These are phyloP conservation scores for Urtica urens DNA, from an alignment of 306 rosid species.

Conservation along the genomic window DNA sequence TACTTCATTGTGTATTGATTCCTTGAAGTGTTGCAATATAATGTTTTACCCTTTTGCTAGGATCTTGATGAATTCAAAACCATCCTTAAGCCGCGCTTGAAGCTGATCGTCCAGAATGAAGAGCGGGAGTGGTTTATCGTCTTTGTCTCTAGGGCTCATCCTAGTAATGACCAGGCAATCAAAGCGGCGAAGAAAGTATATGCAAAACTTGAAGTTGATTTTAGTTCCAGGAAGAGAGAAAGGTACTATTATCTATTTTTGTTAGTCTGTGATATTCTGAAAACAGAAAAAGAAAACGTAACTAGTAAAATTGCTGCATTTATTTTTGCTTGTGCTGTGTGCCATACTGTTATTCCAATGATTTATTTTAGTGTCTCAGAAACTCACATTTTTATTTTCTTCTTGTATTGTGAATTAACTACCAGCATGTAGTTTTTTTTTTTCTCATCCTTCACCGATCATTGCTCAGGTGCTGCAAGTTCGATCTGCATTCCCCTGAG, in stretches of 20 bases:
- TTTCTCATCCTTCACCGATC: slow-evolving; percentile 15
- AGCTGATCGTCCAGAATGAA: slow-evolving; percentile 92
- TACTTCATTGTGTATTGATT: slow-evolving; percentile 9
- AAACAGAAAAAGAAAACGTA: not conserved
- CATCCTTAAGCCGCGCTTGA: slow-evolving; percentile 94
- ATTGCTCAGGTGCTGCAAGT: slow-evolving; percentile 90
- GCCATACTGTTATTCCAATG: too few species aligned
- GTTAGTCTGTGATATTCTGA: not conserved
- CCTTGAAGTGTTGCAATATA: slow-evolving; percentile 14
- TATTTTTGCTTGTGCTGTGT: not conserved
- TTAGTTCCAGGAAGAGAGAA: slow-evolving; percentile 87
- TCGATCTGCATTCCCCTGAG: slow-evolving; percentile 68
- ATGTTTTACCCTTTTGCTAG: slow-evolving; percentile 32
- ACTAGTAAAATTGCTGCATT: not conserved
- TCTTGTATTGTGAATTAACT: not conserved
- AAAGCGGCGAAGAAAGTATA: slow-evolving; percentile 82
- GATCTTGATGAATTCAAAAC: slow-evolving; percentile 97
- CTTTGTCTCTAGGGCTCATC: slow-evolving; percentile 81
- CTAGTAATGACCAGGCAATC: slow-evolving; percentile 77
- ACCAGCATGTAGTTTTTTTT: not conserved
- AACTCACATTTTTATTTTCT: not conserved
- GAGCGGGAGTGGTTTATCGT: slow-evolving; percentile 97
- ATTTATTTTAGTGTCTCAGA: not conserved
- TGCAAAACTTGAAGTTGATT: slow-evolving; percentile 90
- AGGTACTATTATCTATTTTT: slow-evolving; percentile 32